phyloP scores from a whole-genome alignment of 345 rosid species.

The Eucalyptus albens region DNA sequence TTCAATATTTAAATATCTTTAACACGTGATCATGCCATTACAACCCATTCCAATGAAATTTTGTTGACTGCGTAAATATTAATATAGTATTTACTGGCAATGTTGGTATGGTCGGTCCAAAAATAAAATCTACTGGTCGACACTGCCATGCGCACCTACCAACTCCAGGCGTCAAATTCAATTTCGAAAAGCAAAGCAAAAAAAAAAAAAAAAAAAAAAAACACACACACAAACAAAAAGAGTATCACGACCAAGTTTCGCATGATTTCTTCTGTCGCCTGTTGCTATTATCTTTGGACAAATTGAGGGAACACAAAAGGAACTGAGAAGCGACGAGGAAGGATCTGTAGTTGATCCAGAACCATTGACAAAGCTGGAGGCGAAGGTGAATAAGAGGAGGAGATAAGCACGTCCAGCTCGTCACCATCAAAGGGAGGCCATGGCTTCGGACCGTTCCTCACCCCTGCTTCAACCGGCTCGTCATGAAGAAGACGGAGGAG shows the following conservation, averaged over 20 bases:
- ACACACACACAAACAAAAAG: too few species aligned
- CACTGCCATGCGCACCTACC: not conserved
- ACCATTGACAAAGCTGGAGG: not conserved
- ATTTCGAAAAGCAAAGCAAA: too few species aligned
- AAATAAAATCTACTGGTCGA: too few species aligned
- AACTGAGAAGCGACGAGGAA: not conserved
- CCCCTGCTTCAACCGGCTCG: not conserved
- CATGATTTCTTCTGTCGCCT: not conserved
- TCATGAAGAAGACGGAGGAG: not conserved
- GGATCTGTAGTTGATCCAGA: not conserved
- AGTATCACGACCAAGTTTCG: not conserved
- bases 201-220: rapidly evolving
- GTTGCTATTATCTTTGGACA: not conserved
- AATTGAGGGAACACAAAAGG: not conserved
- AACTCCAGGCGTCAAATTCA: not conserved
- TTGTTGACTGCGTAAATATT: too few species aligned
- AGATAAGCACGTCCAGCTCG: not conserved
- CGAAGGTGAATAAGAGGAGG: not conserved
- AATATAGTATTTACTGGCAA: too few species aligned
- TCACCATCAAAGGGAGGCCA: not conserved
- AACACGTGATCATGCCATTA: not conserved
- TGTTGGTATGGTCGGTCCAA: not conserved
- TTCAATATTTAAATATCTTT: too few species aligned
- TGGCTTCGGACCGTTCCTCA: not conserved
- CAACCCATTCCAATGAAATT: too few species aligned